Conservation (phyloP, 345 rosid genomes). For the Stellera chamaejasme region DNA sequence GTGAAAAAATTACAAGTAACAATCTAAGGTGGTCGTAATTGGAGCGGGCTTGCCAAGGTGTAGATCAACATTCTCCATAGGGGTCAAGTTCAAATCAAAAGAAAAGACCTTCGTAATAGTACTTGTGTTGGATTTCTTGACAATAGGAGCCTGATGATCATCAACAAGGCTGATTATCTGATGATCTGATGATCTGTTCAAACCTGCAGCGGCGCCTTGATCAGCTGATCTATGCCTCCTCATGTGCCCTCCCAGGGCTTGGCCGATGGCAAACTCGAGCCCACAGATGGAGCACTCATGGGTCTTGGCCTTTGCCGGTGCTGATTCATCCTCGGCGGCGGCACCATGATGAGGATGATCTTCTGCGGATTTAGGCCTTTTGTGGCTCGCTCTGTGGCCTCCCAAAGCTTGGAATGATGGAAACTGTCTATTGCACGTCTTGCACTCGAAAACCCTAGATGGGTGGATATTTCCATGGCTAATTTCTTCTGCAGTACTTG, state of each 20-base stretch:
- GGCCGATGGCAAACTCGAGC: slow-evolving; percentile 68
- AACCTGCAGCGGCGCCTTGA: neutral
- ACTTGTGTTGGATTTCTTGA: slow-evolving; percentile 36
- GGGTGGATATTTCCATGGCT: neutral
- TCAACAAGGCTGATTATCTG: neutral
- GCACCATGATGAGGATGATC: neutral
- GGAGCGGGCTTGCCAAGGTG: slow-evolving; percentile 28
- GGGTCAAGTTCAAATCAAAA: slow-evolving; percentile 66
- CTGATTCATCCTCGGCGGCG: slow-evolving; percentile 7
- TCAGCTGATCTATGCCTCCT: slow-evolving; percentile 39
- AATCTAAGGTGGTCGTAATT: slow-evolving; percentile 12
- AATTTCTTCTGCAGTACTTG: slow-evolving; percentile 4
- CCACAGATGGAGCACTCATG: slow-evolving; percentile 94
- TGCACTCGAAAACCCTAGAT: slow-evolving; percentile 57
- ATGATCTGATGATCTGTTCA: slow-evolving; percentile 4
- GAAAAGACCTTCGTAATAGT: slow-evolving; percentile 26
- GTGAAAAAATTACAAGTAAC: slow-evolving; percentile 19
- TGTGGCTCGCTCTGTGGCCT: slow-evolving; percentile 69
- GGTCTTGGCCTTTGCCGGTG: slow-evolving; percentile 39
- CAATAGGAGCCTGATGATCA: slow-evolving; percentile 11
- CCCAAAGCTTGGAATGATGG: slow-evolving; percentile 62
- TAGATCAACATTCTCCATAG: slow-evolving; percentile 52
- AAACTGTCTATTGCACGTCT: slow-evolving; percentile 52
- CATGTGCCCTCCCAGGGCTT: slow-evolving; percentile 70
- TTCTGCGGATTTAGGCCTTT: slow-evolving; percentile 33